A percentile compares a stretch with the other conserved stretches of the same genome.
These are phyloP conservation scores for Aciculosporium take DNA, from an alignment of 2,329 filamentous ascomycete genomes.

Conservation along the genomic window DNA sequence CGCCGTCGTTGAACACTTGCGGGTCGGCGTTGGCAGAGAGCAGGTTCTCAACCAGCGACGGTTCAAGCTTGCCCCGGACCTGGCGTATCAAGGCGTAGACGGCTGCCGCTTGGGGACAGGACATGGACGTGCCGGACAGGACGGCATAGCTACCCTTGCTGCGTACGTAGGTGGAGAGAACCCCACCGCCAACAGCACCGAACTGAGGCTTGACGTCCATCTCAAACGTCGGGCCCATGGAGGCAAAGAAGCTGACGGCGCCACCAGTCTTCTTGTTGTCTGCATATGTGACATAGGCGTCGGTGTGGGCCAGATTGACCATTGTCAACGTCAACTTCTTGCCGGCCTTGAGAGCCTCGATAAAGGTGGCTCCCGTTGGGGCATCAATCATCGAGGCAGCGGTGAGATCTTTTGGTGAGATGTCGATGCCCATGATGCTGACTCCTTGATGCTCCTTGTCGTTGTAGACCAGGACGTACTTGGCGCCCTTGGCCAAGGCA, in stretches of 20 bases:
- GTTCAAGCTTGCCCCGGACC: slow-evolving; percentile 35
- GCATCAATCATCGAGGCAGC: slow-evolving; percentile 28
- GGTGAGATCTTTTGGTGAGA: slow-evolving; percentile 11
- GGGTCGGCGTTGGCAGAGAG: slow-evolving; percentile 36
- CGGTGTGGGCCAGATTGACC: slow-evolving; percentile 23
- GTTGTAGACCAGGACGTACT: slow-evolving; percentile 50
- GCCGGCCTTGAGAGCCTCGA: slow-evolving; percentile 27
- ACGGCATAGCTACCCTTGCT: slow-evolving; percentile 34
- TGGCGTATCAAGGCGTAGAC: slow-evolving; percentile 40
- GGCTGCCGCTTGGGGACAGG: slow-evolving; percentile 40
- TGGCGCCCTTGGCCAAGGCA: slow-evolving; percentile 39
- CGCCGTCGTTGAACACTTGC: slow-evolving; percentile 32
- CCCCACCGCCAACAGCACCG: slow-evolving; percentile 40
- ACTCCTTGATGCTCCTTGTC: too few relatives aligned
- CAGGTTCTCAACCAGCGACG: slow-evolving; percentile 32
- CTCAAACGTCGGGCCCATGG: slow-evolving; percentile 49
- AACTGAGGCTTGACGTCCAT: slow-evolving; percentile 41
- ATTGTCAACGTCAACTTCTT: slow-evolving; percentile 30
- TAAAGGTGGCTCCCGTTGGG: slow-evolving; percentile 28
- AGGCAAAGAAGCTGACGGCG: slow-evolving; percentile 36
- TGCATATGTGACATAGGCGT: slow-evolving; percentile 18
- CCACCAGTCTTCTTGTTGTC: slow-evolving; percentile 27
- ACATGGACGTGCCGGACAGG: slow-evolving; percentile 46
- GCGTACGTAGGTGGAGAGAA: slow-evolving; percentile 41
- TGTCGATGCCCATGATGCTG: slow-evolving; percentile 18